Base-by-base conservation (phyloP, 1,139 yeast genomes). In the Kazachstania sp. region DNA sequence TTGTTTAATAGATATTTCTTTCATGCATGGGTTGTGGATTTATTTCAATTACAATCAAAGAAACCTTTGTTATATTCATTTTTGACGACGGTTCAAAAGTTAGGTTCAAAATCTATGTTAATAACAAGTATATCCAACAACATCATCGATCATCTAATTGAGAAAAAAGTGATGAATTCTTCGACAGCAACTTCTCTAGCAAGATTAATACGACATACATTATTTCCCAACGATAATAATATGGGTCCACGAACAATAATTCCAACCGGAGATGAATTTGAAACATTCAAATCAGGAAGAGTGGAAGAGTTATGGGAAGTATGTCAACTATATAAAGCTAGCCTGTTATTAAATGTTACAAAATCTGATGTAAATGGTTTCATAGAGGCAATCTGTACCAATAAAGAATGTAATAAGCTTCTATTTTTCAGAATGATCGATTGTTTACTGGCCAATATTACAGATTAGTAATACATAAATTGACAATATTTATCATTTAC, bases 141-240 rank as follows among this genome's bases (percentile, higher is more conserved):
- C 20, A 26, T 23, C 5, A 28, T 43, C 18, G 39, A 35, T 39
- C 40, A 20, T 37, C 45, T 26, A 39, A 16, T 45, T 5, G 18
- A 34, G 13, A 19, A 19, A 3, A 45, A 31, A 12, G 3, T 37
- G 12, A 32, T 38, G 12, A 37, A 30, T 12, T 37, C 23, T 9
- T 7, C 44, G 1, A 16, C 31, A 1, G n/a, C 34, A 8, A 38
- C 37, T 18, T 19, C 44, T 44, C 4, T 39, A 37, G 28, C 34
- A 26, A 16, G 26, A 42, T 20, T 40, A 37, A 31, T 41, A 35
- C 15, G 41, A 40, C 44, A 29, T 41, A 34, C 39, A n/a, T 11
- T 62, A 3, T 64, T 63, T 42, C 67, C 66, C 2, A 53, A 56
- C 31, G 67, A 64, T 45, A 57, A 53, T 39, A 42, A 45, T 29